Conservation (phyloP, 2,329 filamentous ascomycete genomes). For the Cladosporium phlei region DNA sequence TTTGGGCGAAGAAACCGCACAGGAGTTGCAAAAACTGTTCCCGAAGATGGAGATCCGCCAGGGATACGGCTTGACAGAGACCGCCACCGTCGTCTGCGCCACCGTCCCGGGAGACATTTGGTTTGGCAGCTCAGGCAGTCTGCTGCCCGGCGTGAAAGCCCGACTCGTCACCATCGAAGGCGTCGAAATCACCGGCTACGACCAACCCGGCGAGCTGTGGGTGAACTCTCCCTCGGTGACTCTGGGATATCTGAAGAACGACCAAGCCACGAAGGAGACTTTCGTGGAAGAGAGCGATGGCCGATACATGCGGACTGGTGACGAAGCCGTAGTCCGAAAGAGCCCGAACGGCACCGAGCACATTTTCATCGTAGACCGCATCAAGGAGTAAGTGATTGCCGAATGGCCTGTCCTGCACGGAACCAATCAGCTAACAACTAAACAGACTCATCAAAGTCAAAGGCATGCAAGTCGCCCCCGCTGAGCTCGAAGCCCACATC, state of each 20-base stretch:
- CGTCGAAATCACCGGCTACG: constrained; percentile 63
- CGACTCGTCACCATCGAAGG: constrained; percentile 66
- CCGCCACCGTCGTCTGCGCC: constrained; percentile 62
- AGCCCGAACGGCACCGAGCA: constrained; percentile 68
- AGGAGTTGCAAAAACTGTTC: constrained; percentile 57
- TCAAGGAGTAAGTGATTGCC: constrained; percentile 51
- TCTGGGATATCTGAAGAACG: constrained; percentile 82
- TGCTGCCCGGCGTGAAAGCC: constrained; percentile 61
- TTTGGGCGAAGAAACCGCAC: constrained; percentile 66
- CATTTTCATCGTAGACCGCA: constrained; percentile 76
- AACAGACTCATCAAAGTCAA: constrained; percentile 39
- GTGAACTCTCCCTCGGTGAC: constrained; percentile 73
- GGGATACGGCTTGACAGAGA: constrained; percentile 74
- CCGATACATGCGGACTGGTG: constrained; percentile 73
- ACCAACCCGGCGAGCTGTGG: constrained; percentile 74
- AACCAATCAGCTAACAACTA: neutral
- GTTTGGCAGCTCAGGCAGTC: constrained; percentile 66
- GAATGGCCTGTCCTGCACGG: neutral
- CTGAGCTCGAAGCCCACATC: constrained; percentile 75
- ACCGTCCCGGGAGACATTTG: constrained; percentile 60
- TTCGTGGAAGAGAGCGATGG: constrained; percentile 58
- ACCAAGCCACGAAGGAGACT: constrained; percentile 67
- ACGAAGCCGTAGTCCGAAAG: constrained; percentile 69
- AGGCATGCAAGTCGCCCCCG: constrained; percentile 78
- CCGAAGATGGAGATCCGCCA: constrained; percentile 59